Evolutionary conservation across 2,329 filamentous ascomycete genomes (phyloP).

Genomic region (Colletotrichum costaricense): DNA sequence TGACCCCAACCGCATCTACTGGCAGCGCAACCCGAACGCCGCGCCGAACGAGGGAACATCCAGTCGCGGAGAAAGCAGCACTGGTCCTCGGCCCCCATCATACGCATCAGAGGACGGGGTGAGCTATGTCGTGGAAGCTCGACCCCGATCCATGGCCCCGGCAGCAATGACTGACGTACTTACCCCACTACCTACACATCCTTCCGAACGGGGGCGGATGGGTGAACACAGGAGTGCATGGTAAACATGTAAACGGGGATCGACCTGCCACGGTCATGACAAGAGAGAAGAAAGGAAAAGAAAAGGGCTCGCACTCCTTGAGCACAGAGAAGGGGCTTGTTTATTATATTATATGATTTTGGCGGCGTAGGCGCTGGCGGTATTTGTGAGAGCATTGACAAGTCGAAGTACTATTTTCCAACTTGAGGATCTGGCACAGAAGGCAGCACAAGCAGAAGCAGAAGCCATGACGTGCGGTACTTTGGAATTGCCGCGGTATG

Average conservation of each 20-base stretch:
- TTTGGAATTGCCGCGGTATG: not conserved
- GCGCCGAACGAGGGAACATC: conserved; percentile 30
- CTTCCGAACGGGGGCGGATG: conserved; percentile 54
- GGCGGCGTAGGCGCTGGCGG: not conserved
- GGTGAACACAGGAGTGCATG: not conserved
- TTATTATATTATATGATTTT: not conserved
- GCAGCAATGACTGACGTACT: not conserved
- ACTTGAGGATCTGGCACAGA: not conserved
- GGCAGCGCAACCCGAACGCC: conserved; percentile 72
- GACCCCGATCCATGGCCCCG: conserved; percentile 68
- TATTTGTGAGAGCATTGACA: not conserved
- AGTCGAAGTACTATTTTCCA: not conserved
- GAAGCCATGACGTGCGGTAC: not conserved
- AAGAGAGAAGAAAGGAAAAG: not conserved
- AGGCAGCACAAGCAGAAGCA: not conserved
- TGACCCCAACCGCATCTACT: conserved; percentile 84
- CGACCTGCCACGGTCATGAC: not conserved
- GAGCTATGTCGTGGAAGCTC: conserved; percentile 76
- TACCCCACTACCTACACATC: conserved; percentile 56
- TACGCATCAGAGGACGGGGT: conserved; percentile 83
- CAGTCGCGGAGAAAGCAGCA: conserved; percentile 36
- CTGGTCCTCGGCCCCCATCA: conserved; percentile 72
- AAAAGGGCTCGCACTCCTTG: not conserved
- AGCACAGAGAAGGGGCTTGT: not conserved
- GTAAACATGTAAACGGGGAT: not conserved